Evolutionary conservation across 768 basidiomycete species (phyloP).

Genomic region (Termitomyces sp.): DNA sequence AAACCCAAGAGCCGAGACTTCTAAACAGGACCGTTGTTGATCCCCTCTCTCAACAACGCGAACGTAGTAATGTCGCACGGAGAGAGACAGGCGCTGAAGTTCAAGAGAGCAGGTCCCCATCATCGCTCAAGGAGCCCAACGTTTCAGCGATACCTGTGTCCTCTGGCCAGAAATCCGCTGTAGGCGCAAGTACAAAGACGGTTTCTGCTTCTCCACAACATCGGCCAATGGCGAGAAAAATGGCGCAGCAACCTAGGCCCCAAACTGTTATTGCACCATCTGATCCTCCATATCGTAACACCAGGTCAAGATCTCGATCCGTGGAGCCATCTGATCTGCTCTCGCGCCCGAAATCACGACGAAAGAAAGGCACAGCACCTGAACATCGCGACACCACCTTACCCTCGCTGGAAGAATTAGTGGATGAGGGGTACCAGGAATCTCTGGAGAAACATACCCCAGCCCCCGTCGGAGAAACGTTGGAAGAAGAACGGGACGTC

Average conservation of each 20-base stretch:
- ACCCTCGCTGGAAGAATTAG: conserved; percentile 2
- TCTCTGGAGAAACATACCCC: not conserved
- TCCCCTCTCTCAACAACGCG: not conserved
- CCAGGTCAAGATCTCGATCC: conserved; percentile 29
- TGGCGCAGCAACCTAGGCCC: not conserved
- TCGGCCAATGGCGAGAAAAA: conserved; percentile 1
- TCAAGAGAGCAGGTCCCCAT: not conserved
- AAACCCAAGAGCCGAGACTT: not conserved
- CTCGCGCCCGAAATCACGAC: not conserved
- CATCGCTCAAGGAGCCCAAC: not conserved
- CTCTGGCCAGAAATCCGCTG: not conserved
- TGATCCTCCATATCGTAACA: conserved; percentile 28
- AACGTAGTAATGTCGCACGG: too few species aligned
- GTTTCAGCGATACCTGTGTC: not conserved
- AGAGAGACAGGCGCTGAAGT: not conserved
- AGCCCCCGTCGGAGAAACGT: conserved; percentile 1
- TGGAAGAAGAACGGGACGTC: conserved; percentile 22
- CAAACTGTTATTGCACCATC: not conserved
- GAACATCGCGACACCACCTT: not conserved
- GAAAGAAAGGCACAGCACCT: not conserved
- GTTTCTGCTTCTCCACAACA: not conserved
- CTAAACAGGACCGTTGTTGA: not conserved
- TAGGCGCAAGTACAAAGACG: not conserved
- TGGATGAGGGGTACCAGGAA: conserved; percentile 5
- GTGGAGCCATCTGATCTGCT: conserved; percentile 21